Conservation (phyloP, 495 filamentous ascomycete species). For the Viridothelium virens region DNA sequence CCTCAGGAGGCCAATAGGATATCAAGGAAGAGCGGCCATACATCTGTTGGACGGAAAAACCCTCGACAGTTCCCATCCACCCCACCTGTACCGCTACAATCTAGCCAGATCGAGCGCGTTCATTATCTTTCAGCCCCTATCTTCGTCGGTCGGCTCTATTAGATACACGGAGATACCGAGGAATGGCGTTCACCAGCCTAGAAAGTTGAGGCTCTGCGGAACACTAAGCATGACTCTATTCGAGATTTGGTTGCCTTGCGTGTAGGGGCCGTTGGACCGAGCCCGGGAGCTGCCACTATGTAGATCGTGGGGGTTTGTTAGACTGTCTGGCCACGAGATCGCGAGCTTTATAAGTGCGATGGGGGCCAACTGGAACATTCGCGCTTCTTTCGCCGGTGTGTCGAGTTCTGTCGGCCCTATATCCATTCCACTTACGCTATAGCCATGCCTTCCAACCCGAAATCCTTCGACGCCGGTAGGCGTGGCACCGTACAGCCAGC, state of each 20-base stretch:
- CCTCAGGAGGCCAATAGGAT: too few relatives aligned
- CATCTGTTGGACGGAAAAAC: neutral
- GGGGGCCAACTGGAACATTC: neutral
- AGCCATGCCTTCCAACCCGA: neutral
- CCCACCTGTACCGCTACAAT: neutral
- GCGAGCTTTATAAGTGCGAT: neutral
- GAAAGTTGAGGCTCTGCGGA: neutral
- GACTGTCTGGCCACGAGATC: neutral
- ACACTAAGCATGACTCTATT: neutral
- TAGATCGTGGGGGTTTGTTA: neutral
- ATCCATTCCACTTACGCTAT: neutral
- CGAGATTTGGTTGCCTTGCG: neutral
- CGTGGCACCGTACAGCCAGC: neutral
- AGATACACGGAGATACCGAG: neutral
- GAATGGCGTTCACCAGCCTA: neutral
- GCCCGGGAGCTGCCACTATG: conserved; percentile 1
- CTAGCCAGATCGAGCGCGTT: neutral
- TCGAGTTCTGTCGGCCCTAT: neutral
- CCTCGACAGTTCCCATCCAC: neutral
- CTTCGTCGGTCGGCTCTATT: neutral
- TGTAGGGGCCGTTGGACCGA: neutral
- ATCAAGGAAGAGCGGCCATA: too few relatives aligned
- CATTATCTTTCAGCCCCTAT: conserved; percentile 6
- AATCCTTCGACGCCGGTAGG: neutral
- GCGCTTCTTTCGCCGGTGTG: neutral